Percentiles rank a stretch among this genome's conserved stretches.
phyloP scores from a whole-genome alignment of 2,329 filamentous ascomycete species.

The Fusarium hainanense region DNA sequence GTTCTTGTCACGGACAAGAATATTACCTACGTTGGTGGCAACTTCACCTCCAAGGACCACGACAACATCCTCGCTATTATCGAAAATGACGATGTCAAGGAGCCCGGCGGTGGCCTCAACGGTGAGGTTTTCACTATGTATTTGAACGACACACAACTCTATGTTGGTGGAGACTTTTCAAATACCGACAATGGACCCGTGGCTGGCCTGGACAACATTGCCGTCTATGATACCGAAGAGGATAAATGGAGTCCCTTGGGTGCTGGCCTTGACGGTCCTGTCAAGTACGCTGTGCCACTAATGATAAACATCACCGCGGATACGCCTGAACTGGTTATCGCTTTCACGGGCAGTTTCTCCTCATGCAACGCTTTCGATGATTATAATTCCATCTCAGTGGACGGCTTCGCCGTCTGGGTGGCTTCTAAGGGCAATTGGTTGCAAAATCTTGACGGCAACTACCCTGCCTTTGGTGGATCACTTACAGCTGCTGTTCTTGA shows the following conservation, averaged over 20 bases:
- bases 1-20: slow-evolving; percentile 73
- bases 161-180: slow-evolving; percentile 87
- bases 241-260: slow-evolving; percentile 83
- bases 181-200: slow-evolving; percentile 72
- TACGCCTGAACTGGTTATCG: slow-evolving; percentile 77
- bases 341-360: slow-evolving; percentile 83
- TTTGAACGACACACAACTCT: slow-evolving; percentile 73
- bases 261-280: slow-evolving; percentile 84
- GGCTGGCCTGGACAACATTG: slow-evolving; percentile 78
- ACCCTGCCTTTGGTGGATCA: slow-evolving; percentile 76
- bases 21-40: slow-evolving; percentile 81
- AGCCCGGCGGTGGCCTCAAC: slow-evolving; percentile 80
- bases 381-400: slow-evolving; percentile 69
- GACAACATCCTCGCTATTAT: slow-evolving; percentile 83
- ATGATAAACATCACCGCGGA: slow-evolving; percentile 79
- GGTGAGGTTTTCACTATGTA: slow-evolving; percentile 79
- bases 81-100: slow-evolving; percentile 69
- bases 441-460: slow-evolving; percentile 75
- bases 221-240: slow-evolving; percentile 75
- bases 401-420: slow-evolving; percentile 92
- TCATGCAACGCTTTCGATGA: slow-evolving; percentile 75
- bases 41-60: slow-evolving; percentile 76
- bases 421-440: slow-evolving; percentile 89
- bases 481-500: slow-evolving; percentile 77
- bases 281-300: slow-evolving; percentile 79